Conservation (phyloP, 768 basidiomycete species). For the Termitomyces sp. region DNA sequence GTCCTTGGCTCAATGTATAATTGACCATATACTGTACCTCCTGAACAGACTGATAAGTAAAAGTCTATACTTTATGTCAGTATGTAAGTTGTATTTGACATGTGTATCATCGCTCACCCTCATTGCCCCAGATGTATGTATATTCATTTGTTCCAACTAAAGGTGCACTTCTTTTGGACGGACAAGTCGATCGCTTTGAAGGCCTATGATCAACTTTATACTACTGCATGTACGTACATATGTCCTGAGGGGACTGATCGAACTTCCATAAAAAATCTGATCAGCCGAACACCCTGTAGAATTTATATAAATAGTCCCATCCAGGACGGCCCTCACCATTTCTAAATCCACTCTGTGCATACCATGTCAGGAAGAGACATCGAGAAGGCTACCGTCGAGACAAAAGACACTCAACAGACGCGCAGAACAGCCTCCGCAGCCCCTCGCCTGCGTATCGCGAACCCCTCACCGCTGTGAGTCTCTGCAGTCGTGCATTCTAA, state of each 20-base stretch:
- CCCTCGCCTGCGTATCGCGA: conserved; percentile 38
- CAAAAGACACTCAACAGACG: conserved; percentile 21
- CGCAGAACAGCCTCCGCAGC: conserved; percentile 14
- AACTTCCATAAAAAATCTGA: neutral
- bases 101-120: too few relatives aligned
- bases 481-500: neutral
- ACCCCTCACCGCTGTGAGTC: conserved; percentile 54
- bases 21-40: too few relatives aligned
- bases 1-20: too few relatives aligned
- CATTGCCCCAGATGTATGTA: too few relatives aligned
- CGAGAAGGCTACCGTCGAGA: conserved; percentile 30
- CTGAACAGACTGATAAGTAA: too few relatives aligned
- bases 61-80: too few relatives aligned
- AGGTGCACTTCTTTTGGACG: too few relatives aligned
- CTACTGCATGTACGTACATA: neutral
- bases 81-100: too few relatives aligned
- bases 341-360: neutral
- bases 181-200: neutral
- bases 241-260: neutral
- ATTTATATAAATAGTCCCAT: neutral
- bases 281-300: neutral
- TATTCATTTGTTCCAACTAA: too few relatives aligned
- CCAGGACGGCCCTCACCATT: neutral
- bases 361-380: conserved; percentile 19
- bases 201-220: neutral